phyloP scores from a whole-genome alignment of 2,329 filamentous ascomycete genomes.

The Claviceps paspali region DNA sequence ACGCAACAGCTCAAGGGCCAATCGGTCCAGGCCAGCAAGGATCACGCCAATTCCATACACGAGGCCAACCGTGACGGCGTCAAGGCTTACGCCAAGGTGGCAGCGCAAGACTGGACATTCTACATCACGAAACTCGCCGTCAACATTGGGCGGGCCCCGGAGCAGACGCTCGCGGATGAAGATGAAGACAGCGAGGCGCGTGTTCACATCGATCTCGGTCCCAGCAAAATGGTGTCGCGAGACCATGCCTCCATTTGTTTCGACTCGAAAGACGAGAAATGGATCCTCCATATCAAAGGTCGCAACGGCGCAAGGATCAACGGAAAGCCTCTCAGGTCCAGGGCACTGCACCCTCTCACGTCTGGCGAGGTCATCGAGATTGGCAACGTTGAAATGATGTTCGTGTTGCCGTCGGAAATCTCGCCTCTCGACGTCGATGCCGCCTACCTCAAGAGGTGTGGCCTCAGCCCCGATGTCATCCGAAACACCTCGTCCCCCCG shows the following conservation, averaged over 20 bases:
- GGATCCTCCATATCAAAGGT: constrained; percentile 78
- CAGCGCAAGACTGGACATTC: constrained; percentile 71
- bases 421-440: constrained; percentile 51
- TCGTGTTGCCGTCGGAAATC: constrained; percentile 70
- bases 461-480: constrained; percentile 25
- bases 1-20: constrained; percentile 34
- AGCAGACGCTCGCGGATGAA: constrained; percentile 23
- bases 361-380: constrained; percentile 90
- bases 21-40: constrained; percentile 42
- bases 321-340: constrained; percentile 52
- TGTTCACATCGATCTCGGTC: constrained; percentile 79
- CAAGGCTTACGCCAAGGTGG: constrained; percentile 68
- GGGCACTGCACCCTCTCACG: constrained; percentile 48
- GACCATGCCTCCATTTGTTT: constrained; percentile 64
- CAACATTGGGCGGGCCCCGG: constrained; percentile 58
- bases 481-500: constrained; percentile 15
- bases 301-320: constrained; percentile 85
- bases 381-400: constrained; percentile 93
- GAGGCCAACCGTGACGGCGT: constrained; percentile 46
- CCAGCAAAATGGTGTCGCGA: constrained; percentile 67
- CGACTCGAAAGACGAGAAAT: constrained; percentile 51
- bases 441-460: constrained; percentile 54
- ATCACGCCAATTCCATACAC: constrained; percentile 49
- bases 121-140: constrained; percentile 63
- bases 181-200: constrained; percentile 31